Evolutionary conservation across 1,139 yeast genomes (phyloP).

Genomic region (Geotrichum cucujoidarum): DNA sequence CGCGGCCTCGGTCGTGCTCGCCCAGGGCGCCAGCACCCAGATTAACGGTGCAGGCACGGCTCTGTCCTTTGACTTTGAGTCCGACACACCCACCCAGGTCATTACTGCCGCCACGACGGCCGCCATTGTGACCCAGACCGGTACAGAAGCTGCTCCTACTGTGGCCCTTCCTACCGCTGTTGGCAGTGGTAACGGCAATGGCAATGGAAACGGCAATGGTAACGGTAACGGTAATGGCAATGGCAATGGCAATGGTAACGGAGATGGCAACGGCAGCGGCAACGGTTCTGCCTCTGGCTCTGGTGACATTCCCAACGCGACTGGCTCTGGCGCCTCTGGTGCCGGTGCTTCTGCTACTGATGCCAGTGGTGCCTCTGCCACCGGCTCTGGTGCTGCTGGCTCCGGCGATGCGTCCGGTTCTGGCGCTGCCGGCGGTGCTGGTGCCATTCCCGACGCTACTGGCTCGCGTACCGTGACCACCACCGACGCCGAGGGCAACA

Average conservation of each 20-base stretch:
- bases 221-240: background rate
- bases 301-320: background rate
- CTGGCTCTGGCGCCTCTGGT: background rate
- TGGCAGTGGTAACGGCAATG: background rate
- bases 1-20: background rate
- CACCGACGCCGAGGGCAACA: background rate
- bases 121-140: conserved; percentile 11
- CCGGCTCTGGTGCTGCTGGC: conserved; percentile 2
- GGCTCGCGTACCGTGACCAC: background rate
- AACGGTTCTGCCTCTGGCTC: background rate
- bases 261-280: background rate
- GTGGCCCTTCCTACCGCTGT: conserved; percentile 3
- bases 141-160: conserved; percentile 7
- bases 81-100: conserved; percentile 1
- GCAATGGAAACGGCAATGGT: background rate
- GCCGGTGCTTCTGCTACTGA: background rate
- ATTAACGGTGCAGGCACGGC: background rate
- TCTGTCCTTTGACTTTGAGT: conserved; percentile 13
- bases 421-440: background rate
- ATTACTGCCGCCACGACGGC: background rate
- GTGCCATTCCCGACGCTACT: background rate
- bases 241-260: background rate
- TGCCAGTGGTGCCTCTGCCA: background rate
- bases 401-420: background rate
- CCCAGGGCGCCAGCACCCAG: background rate